These are phyloP conservation scores for Thalassiosira exigua DNA, from an alignment of 352 stramenopile genomes.

Conservation along the genomic window DNA sequence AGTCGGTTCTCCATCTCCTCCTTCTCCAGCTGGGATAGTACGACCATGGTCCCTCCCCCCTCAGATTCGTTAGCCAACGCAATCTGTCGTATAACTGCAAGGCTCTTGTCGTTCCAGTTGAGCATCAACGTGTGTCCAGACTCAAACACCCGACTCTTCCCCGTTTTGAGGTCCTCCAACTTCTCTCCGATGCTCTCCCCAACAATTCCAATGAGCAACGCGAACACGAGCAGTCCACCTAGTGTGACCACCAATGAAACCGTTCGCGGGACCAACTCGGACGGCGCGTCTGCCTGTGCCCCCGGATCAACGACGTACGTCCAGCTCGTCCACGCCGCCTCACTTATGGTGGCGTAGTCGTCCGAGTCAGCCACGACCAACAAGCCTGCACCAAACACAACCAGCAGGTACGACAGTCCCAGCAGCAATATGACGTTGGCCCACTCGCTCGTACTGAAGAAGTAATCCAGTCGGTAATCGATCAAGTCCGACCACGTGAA, in stretches of 20 bases:
- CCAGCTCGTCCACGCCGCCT: slow-evolving; percentile 43
- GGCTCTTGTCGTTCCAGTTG: slow-evolving; percentile 89
- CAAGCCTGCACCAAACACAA: slow-evolving; percentile 41
- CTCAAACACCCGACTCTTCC: slow-evolving; percentile 87
- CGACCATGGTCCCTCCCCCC: slow-evolving; percentile 86
- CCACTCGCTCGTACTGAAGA: slow-evolving; percentile 43
- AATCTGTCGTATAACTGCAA: slow-evolving; percentile 89
- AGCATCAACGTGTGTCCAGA: slow-evolving; percentile 88
- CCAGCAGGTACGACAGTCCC: slow-evolving; percentile 56
- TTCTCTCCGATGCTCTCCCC: slow-evolving; percentile 89
- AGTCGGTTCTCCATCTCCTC: slow-evolving; percentile 86
- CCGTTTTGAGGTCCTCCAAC: slow-evolving; percentile 90
- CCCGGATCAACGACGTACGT: slow-evolving; percentile 49
- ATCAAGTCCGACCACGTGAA: slow-evolving; percentile 36
- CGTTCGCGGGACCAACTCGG: slow-evolving; percentile 59
- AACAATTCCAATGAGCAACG: slow-evolving; percentile 90
- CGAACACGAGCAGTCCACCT: slow-evolving; percentile 85
- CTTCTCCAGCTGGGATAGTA: slow-evolving; percentile 86
- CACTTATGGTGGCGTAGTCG: slow-evolving; percentile 37
- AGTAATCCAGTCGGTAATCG: slow-evolving; percentile 42
- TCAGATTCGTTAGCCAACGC: slow-evolving; percentile 89
- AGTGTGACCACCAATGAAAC: slow-evolving; percentile 80
- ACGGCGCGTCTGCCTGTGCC: slow-evolving; percentile 25
- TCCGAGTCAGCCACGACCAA: slow-evolving; percentile 24
- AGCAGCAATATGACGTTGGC: slow-evolving; percentile 55